Base-by-base conservation (phyloP, 129 eudicot genomes). In the Heracleum sosnowskyi region DNA sequence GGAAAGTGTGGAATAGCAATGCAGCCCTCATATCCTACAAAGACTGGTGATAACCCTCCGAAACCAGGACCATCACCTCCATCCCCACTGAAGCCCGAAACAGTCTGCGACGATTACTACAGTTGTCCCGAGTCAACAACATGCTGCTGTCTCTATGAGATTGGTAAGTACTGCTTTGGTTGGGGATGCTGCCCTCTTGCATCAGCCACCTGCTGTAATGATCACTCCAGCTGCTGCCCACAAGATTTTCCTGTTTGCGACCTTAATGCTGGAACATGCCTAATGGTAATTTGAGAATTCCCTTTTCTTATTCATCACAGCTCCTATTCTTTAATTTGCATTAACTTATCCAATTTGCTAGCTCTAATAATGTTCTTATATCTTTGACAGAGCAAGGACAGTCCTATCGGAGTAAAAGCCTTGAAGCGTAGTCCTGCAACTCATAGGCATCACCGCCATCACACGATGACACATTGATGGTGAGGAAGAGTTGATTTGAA, bases 121-220 rank as follows among this genome's bases (percentile, higher is more conserved):
- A 77, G 85, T 0, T 95, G 98, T 84, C 86, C 96, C 7, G 89
- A 74, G 71, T 83, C 88, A 15, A 90, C 82, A 36, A 95, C 98
- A 20, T 95, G 98, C 83, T 95, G 98, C 75, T 95, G 98, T 34
- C 34, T 90, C 22, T 91, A 78, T n/a, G 86, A 90, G 85, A 88
- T 77, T 66, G 89, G 88, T n/a, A 79, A 82, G 8, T 84, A 64
- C 77, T 95, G 98, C 85, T 86, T 91, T 63, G 94, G 82, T 12
- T 95, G 97, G 97, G 97, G 97, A 18, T 95, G 98, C 83, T 95
- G 98, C 78, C 97, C 96, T 1, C 73, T 85, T 31, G 96, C 87
- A 69, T 85, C 94, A 34, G 98, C 98, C 15, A 82, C 90, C 47
- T 95, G 98, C 88, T 95, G 98, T 34, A 91, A 88, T 8, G 97